Evolutionary conservation across 768 basidiomycete species (phyloP).

Genomic region (Panellus pusillus): DNA sequence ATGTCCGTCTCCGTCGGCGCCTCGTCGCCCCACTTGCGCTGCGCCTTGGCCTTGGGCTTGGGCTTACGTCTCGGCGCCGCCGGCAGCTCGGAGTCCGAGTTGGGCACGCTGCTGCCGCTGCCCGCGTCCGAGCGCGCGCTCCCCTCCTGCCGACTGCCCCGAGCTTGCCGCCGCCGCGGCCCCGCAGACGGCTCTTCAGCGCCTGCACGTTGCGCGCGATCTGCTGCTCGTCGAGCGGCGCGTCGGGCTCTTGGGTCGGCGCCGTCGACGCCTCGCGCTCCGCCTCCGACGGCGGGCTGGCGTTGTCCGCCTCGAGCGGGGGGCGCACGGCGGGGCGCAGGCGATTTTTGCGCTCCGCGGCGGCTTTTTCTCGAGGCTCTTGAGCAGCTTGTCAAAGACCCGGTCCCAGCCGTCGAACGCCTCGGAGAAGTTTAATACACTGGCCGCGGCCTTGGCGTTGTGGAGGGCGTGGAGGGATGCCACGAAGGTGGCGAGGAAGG

Average conservation of each 20-base stretch:
- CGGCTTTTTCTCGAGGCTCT: slow-evolving; percentile 74
- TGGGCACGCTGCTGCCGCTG: slow-evolving; percentile 51
- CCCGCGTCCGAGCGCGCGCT: slow-evolving; percentile 35
- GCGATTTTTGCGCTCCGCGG: slow-evolving; percentile 75
- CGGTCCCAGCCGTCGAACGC: slow-evolving; percentile 81
- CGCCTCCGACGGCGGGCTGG: slow-evolving; percentile 55
- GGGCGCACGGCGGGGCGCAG: slow-evolving; percentile 43
- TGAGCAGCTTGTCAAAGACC: slow-evolving; percentile 74
- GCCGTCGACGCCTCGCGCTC: slow-evolving; percentile 50
- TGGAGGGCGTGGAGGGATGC: slow-evolving; percentile 74
- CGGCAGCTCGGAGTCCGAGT: slow-evolving; percentile 72
- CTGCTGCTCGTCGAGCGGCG: slow-evolving; percentile 77
- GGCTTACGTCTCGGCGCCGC: slow-evolving; percentile 50
- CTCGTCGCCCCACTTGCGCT: slow-evolving; percentile 92
- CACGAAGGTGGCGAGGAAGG: slow-evolving; percentile 80
- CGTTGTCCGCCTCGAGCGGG: slow-evolving; percentile 35
- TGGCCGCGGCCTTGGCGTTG: slow-evolving; percentile 40
- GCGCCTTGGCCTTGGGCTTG: slow-evolving; percentile 64
- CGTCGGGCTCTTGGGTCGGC: slow-evolving; percentile 49
- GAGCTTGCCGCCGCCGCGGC: slow-evolving; percentile 64
- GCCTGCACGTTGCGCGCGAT: slow-evolving; percentile 92
- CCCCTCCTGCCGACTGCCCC: slow-evolving; percentile 48
- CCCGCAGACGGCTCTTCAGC: slow-evolving; percentile 81
- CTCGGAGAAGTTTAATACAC: slow-evolving; percentile 67
- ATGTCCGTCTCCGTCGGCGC: slow-evolving; percentile 83